phyloP scores from a whole-genome alignment of 805 yeast genomes.

The Yueomyces sp. region DNA sequence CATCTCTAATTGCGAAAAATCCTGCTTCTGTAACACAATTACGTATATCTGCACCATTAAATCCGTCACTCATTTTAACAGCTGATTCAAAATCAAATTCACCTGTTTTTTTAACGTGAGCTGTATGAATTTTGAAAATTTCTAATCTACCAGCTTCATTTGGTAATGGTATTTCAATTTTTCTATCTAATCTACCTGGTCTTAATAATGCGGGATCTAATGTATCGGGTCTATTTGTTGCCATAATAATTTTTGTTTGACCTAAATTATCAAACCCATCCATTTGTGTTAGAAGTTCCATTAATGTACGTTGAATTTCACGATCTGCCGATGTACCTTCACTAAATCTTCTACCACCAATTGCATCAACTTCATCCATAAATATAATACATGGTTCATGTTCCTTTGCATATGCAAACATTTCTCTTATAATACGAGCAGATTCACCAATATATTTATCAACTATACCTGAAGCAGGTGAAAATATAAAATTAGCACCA shows the following conservation, averaged over 20 bases:
- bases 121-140: constrained; percentile 84
- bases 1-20: constrained; percentile 94
- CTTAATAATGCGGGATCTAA: constrained; percentile 93
- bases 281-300: constrained; percentile 96
- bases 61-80: constrained; percentile 97
- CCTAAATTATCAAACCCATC: constrained; percentile 96
- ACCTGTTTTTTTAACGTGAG: constrained; percentile 77
- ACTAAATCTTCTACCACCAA: constrained; percentile 94
- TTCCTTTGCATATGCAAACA: constrained; percentile 95
- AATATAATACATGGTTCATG: constrained; percentile 97
- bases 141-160: constrained; percentile 93
- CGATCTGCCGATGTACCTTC: constrained; percentile 99
- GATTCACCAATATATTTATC: constrained; percentile 97
- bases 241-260: constrained; percentile 95
- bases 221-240: constrained; percentile 98
- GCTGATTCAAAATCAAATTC: constrained; percentile 95
- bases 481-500: constrained; percentile 93
- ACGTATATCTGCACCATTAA: constrained; percentile 96
- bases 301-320: constrained; percentile 93
- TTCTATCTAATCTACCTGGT: constrained; percentile 95
- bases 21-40: constrained; percentile 98
- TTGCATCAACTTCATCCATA: constrained; percentile 98
- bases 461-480: constrained; percentile 97
- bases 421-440: constrained; percentile 90
- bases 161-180: constrained; percentile 89